phyloP scores from a whole-genome alignment of 768 basidiomycete species.

The Boletus speciosus region DNA sequence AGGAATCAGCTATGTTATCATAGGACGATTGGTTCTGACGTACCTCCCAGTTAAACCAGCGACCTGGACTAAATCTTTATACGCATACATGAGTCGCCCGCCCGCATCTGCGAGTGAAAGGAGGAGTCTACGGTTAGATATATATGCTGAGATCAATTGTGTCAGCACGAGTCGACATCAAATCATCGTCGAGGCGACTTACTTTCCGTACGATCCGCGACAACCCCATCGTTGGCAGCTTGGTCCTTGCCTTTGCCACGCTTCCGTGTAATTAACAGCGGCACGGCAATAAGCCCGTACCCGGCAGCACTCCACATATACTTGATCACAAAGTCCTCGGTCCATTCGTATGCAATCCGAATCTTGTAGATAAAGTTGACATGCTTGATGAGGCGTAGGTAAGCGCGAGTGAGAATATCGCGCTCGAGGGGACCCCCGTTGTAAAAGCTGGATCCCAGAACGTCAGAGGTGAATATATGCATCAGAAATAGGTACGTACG shows the following conservation, averaged over 20 bases:
- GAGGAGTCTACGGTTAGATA: constrained; percentile 87
- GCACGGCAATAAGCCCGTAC: constrained; percentile 88
- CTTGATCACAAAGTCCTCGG: constrained; percentile 95
- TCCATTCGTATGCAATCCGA: constrained; percentile 91
- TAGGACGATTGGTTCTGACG: not conserved
- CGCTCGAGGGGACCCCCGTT: constrained; percentile 82
- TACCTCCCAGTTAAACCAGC: constrained; percentile 78
- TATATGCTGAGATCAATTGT: constrained; percentile 55
- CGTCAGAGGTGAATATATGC: constrained; percentile 1
- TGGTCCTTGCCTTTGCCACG: constrained; percentile 7
- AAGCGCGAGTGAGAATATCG: constrained; percentile 75
- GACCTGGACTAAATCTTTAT: constrained; percentile 93
- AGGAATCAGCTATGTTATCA: not conserved
- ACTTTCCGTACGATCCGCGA: constrained; percentile 53
- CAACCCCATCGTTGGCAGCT: constrained; percentile 27
- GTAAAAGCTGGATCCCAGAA: constrained; percentile 65
- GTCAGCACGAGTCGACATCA: not conserved
- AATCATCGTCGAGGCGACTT: constrained; percentile 3
- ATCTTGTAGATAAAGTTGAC: constrained; percentile 94
- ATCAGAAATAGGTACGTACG: constrained; percentile 45
- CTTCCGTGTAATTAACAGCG: constrained; percentile 68
- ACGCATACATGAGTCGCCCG: constrained; percentile 92
- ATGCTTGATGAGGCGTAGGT: constrained; percentile 78
- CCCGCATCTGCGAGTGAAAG: constrained; percentile 96
- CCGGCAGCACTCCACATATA: constrained; percentile 94